phyloP scores from a whole-genome alignment of 345 rosid genomes.

The Rhizophora mangle region DNA sequence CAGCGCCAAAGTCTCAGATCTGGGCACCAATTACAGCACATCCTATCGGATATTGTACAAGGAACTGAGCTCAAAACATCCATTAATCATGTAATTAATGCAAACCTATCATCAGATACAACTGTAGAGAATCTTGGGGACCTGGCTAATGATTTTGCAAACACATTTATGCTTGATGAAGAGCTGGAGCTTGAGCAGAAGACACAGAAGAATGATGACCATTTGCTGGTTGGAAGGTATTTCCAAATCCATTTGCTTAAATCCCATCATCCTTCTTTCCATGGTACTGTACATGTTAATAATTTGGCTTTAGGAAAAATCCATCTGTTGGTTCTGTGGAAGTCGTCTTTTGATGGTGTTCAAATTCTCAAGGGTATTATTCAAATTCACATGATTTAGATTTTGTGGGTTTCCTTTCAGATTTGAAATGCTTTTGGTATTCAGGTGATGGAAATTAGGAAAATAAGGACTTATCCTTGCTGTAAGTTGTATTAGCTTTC shows the following conservation, averaged over 20 bases:
- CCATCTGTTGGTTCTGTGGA: too few relatives aligned
- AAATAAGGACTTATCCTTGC: too few relatives aligned
- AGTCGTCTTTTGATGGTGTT: too few relatives aligned
- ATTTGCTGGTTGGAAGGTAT: constrained; percentile 56
- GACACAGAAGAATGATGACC: constrained; percentile 41
- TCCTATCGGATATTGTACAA: constrained; percentile 18
- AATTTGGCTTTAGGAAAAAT: too few relatives aligned
- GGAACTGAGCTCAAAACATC: constrained; percentile 37
- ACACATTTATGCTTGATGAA: constrained; percentile 90
- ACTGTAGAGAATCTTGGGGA: constrained; percentile 38
- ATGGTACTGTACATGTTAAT: too few relatives aligned
- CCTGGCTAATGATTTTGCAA: constrained; percentile 63
- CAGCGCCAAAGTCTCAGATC: constrained; percentile 20
- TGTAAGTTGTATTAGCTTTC: too few relatives aligned
- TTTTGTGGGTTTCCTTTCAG: too few relatives aligned
- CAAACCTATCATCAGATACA: constrained; percentile 21
- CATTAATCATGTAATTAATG: constrained; percentile 23
- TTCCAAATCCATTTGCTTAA: constrained; percentile 3
- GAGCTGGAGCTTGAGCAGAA: constrained; percentile 87
- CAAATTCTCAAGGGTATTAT: too few relatives aligned
- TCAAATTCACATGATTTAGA: too few relatives aligned
- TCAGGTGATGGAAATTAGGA: too few relatives aligned
- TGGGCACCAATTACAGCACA: constrained; percentile 15
- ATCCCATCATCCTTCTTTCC: too few relatives aligned
- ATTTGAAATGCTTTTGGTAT: too few relatives aligned